These are phyloP conservation scores for Fusarium decemcellulare DNA, from an alignment of 2,329 filamentous ascomycete genomes.

Conservation along the genomic window DNA sequence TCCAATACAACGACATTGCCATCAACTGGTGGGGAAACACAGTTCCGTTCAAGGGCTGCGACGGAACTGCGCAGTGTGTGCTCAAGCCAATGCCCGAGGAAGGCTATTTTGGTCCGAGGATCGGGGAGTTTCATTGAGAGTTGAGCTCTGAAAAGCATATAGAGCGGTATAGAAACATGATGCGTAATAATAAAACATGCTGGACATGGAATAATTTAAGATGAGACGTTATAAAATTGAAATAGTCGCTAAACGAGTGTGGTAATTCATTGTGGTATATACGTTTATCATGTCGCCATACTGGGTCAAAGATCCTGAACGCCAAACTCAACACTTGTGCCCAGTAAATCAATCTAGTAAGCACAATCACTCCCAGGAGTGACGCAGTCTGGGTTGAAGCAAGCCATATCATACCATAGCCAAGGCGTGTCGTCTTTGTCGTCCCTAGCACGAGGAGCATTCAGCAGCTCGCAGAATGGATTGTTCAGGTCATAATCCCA, in stretches of 20 bases:
- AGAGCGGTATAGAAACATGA: not conserved
- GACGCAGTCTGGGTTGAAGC: constrained; percentile 36
- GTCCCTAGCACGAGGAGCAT: constrained; percentile 20
- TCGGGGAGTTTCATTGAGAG: constrained; percentile 36
- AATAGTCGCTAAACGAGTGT: not conserved
- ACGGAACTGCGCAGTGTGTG: constrained; percentile 42
- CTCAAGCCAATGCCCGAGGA: constrained; percentile 42
- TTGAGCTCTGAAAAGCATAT: not conserved
- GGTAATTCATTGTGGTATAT: not conserved
- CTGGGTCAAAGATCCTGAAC: not conserved
- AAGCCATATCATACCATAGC: constrained; percentile 32
- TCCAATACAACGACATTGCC: constrained; percentile 55
- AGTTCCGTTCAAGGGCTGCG: constrained; percentile 45
- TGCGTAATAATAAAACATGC: too few species aligned
- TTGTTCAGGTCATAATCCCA: constrained; percentile 22
- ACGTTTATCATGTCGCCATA: not conserved
- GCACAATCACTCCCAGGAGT: constrained; percentile 22
- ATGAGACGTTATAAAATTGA: not conserved
- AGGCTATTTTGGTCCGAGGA: constrained; percentile 51
- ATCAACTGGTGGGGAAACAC: constrained; percentile 64
- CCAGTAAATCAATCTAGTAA: constrained; percentile 10
- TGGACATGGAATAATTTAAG: too few species aligned
- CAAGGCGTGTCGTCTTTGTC: constrained; percentile 26
- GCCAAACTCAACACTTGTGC: not conserved
- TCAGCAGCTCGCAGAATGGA: constrained; percentile 33